Conservation (phyloP, 768 basidiomycete species). For the Phanerochaete sordida region DNA sequence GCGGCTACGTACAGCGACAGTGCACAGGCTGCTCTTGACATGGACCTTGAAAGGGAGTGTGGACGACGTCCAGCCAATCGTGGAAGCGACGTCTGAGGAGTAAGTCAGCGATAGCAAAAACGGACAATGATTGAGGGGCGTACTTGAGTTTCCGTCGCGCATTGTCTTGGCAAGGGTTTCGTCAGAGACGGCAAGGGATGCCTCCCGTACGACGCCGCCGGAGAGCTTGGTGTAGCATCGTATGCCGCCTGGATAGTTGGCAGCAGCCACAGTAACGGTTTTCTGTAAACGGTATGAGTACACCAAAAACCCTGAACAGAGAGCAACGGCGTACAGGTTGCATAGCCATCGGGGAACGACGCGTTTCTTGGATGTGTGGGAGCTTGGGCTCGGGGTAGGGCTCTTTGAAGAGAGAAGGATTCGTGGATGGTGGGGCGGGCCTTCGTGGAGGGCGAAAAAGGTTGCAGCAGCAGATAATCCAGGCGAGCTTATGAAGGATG, state of each 20-base stretch:
- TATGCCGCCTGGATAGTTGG: neutral
- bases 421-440: neutral
- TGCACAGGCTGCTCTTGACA: neutral
- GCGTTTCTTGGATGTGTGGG: too few species aligned
- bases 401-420: neutral
- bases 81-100: neutral
- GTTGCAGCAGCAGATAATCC: neutral
- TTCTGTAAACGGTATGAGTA: neutral
- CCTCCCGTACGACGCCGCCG: neutral
- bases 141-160: neutral
- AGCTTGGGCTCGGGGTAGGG: too few species aligned
- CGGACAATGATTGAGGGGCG: neutral
- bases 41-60: neutral
- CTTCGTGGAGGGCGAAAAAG: neutral
- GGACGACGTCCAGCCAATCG: neutral
- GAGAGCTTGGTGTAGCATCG: neutral
- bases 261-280: neutral
- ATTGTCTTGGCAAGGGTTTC: neutral
- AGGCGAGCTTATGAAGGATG: neutral
- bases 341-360: too few species aligned
- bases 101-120: neutral
- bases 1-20: neutral
- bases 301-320: too few species aligned
- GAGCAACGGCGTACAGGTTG: too few species aligned
- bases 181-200: neutral